Base-by-base conservation (phyloP, 768 basidiomycete genomes). In the Phlebiopsis flavidoalba region DNA sequence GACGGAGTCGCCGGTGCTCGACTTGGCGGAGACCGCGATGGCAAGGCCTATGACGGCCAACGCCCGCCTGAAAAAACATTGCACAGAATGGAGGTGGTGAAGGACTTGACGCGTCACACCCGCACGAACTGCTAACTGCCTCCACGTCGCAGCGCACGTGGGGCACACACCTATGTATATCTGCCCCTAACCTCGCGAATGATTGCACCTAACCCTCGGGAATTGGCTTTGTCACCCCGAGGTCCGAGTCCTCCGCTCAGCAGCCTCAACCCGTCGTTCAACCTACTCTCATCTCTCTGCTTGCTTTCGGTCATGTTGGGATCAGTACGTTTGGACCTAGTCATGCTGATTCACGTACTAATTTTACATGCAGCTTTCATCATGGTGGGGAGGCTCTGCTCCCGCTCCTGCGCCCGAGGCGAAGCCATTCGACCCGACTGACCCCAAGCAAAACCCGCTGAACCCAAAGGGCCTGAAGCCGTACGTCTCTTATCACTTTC, bases 391-490 rank as follows among this genome's bases (percentile, higher is more conserved):
- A 58, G 60, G 61, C 21, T 60, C 68, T 37, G 17, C 65, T 14
- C 64, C 65, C 35, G 45, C 65, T 21, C 63, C 68, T n/a, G 61
- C 59, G 5, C 63, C 65, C 33, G 62, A 60, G 45, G 54, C 63
- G 2, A 66, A 66, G 58, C 66, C 67, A 4, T 90, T 78, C 63
- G 85, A 91, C 73, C 85, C 88, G 1, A 88, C 88, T 15, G 80
- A 91, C 69, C 89, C 89, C 8, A 87, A 85, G 69, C 76, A 82
- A 78, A 97, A 97, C 71, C 94, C 93, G 8, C 74, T 95, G 59
- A 98, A 98, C 72, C 96, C 96, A 0, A 69, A 94, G 68, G 95
- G 95, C n/a, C 75, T 97, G 56, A 99, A 98, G 72, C 91, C 96
- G 96, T 97, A 72, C 61, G 93, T 78, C 26, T 31, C 6, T 22